These are phyloP conservation scores for Rhizophora mangle DNA, from an alignment of 345 rosid species.

Conservation along the genomic window DNA sequence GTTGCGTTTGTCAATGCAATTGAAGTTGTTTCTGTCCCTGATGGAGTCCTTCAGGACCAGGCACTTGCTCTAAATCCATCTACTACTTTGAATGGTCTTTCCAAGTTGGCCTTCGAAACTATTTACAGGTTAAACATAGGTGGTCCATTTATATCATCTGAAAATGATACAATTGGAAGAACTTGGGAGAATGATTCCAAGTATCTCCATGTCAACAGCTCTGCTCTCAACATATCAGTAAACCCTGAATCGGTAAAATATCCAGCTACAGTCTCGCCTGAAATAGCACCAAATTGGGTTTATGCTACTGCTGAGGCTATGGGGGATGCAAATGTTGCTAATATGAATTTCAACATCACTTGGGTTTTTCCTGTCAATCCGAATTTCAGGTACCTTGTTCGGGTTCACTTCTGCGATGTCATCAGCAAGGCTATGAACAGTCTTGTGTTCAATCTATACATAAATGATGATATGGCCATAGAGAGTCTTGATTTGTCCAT, in stretches of 20 bases:
- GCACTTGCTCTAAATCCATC: conserved; percentile 67
- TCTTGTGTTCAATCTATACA: conserved; percentile 76
- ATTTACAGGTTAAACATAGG: conserved; percentile 91
- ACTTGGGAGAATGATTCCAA: conserved; percentile 79
- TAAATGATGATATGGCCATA: conserved; percentile 67
- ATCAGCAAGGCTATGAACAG: conserved; percentile 62
- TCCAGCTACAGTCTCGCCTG: conserved; percentile 41
- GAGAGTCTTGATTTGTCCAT: conserved; percentile 74
- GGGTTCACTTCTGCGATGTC: conserved; percentile 89
- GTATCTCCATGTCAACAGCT: conserved; percentile 82
- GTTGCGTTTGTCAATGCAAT: conserved; percentile 87
- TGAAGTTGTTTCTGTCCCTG: conserved; percentile 86
- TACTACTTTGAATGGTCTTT: conserved; percentile 56
- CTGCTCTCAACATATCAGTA: conserved; percentile 63
- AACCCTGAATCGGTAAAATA: conserved; percentile 66
- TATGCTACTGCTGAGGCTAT: conserved; percentile 87
- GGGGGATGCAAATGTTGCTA: conserved; percentile 75
- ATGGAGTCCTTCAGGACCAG: conserved; percentile 65
- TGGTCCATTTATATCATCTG: conserved; percentile 79
- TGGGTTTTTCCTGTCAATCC: conserved; percentile 78
- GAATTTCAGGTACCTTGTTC: conserved; percentile 72
- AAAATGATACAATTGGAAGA: conserved; percentile 91
- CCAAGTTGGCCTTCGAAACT: conserved; percentile 69
- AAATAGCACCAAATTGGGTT: conserved; percentile 85
- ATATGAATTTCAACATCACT: conserved; percentile 71